Percentiles rank a stretch among this genome's conserved stretches.
Evolutionary conservation across 257 asterid species (phyloP).

Genomic region (Perilla frutescens): DNA sequence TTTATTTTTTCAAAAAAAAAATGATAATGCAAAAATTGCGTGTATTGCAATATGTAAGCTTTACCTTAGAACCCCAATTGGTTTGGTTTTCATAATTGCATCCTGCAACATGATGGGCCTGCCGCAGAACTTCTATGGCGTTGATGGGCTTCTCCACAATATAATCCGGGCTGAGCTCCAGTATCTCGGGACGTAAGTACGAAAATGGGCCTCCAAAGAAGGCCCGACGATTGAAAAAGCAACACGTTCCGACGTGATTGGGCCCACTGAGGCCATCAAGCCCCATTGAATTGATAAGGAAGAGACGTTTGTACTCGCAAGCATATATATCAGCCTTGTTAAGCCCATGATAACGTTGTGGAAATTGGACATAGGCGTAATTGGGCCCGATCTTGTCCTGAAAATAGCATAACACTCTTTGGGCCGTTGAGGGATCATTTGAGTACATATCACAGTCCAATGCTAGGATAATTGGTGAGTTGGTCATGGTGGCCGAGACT

Average conservation of each 20-base stretch:
- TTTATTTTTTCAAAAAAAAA: background rate
- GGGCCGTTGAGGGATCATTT: constrained; percentile 65
- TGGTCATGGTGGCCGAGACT: constrained; percentile 70
- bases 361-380: constrained; percentile 70
- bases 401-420: constrained; percentile 52
- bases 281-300: constrained; percentile 55
- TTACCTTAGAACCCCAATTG: constrained; percentile 77
- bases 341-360: constrained; percentile 69
- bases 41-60: background rate
- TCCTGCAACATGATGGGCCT: constrained; percentile 61
- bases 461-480: constrained; percentile 70
- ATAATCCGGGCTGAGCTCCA: constrained; percentile 51
- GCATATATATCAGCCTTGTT: constrained; percentile 70
- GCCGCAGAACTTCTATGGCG: constrained; percentile 29
- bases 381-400: constrained; percentile 34
- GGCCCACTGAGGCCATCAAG: constrained; percentile 78
- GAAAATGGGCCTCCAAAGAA: constrained; percentile 65
- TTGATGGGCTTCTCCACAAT: constrained; percentile 46
- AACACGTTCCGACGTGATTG: constrained; percentile 69
- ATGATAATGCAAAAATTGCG: background rate
- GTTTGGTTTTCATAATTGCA: constrained; percentile 62
- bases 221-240: constrained; percentile 65
- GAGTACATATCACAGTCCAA: constrained; percentile 88
- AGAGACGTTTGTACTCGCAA: constrained; percentile 54
- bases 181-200: constrained; percentile 44